Percentiles rank a stretch among this genome's conserved stretches.
Conservation (phyloP, 768 basidiomycete species). For the Roridomyces roridus region DNA sequence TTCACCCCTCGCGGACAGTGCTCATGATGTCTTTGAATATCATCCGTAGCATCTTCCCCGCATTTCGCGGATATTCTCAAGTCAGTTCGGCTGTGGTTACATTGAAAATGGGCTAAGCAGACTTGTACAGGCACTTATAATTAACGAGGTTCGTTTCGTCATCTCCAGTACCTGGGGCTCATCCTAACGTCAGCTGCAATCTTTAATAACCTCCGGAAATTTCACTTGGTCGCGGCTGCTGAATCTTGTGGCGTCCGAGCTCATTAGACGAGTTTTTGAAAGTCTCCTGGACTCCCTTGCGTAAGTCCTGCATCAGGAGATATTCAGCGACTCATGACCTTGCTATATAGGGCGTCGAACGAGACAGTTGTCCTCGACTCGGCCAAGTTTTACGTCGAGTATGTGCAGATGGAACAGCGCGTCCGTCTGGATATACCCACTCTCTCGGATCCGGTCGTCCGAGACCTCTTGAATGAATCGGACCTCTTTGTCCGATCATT, state of each 20-base stretch:
- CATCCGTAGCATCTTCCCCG: slow-evolving; percentile 77
- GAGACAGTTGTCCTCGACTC: slow-evolving; percentile 77
- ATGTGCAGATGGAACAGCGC: slow-evolving; percentile 79
- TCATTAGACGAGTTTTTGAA: slow-evolving; percentile 68
- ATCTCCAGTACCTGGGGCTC: slow-evolving; percentile 11
- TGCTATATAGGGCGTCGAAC: slow-evolving; percentile 60
- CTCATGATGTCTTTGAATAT: slow-evolving; percentile 76
- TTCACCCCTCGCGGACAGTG: slow-evolving; percentile 74
- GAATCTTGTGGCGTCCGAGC: slow-evolving; percentile 64
- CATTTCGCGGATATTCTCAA: slow-evolving; percentile 86
- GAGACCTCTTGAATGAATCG: slow-evolving; percentile 85
- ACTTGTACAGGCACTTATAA: slow-evolving; percentile 65
- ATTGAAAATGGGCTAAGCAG: slow-evolving; percentile 28
- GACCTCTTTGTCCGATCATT: slow-evolving; percentile 87
- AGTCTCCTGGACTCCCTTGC: slow-evolving; percentile 72
- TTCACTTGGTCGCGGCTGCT: slow-evolving; percentile 74
- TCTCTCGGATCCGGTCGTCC: slow-evolving; percentile 71
- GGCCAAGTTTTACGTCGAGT: slow-evolving; percentile 76
- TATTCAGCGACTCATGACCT: slow-evolving; percentile 18
- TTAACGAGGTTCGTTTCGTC: slow-evolving; percentile 71
- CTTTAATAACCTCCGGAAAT: slow-evolving; percentile 69
- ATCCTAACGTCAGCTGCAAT: slow-evolving; percentile 59
- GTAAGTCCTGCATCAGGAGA: slow-evolving; percentile 52
- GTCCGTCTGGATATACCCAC: slow-evolving; percentile 81
- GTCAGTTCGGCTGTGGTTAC: slow-evolving; percentile 32